Percentiles rank a stretch among this genome's conserved stretches.
Conservation (phyloP, 805 yeast species). For the Jamesozyma jinghongensis region DNA sequence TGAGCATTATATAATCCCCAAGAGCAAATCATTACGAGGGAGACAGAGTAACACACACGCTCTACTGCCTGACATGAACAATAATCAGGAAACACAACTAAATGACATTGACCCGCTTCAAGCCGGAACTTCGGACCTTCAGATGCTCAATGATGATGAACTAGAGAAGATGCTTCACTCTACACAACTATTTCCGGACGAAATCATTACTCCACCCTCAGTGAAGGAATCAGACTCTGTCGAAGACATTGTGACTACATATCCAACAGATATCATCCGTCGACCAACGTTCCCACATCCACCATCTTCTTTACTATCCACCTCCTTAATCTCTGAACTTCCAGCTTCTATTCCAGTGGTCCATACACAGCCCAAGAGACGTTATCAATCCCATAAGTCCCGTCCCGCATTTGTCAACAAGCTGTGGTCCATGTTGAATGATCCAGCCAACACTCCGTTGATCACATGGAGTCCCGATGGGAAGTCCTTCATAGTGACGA, state of each 20-base stretch:
- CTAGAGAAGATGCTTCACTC: slow-evolving; percentile 19
- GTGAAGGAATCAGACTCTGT: neutral
- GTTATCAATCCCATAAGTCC: slow-evolving; percentile 33
- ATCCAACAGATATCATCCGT: no score
- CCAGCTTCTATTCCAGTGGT: no score
- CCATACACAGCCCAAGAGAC: slow-evolving; percentile 4
- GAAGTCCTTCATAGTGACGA: slow-evolving; percentile 69
- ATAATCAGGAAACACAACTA: no score
- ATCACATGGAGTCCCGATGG: slow-evolving; percentile 87
- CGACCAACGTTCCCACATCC: neutral
- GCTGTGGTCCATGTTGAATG: slow-evolving; percentile 93
- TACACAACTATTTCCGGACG: slow-evolving; percentile 8
- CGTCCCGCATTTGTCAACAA: slow-evolving; percentile 90
- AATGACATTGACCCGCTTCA: slow-evolving; percentile 35
- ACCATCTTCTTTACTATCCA: neutral
- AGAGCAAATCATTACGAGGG: no score
- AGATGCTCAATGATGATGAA: slow-evolving; percentile 21
- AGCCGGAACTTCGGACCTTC: slow-evolving; percentile 38
- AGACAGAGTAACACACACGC: no score
- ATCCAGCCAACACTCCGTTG: slow-evolving; percentile 53
- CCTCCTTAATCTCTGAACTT: no score
- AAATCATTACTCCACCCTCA: slow-evolving; percentile 3
- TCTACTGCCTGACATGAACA: neutral
- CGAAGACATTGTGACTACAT: no score
- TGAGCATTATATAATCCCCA: no score